Percentiles rank a stretch among this genome's conserved stretches.
Evolutionary conservation across 495 filamentous ascomycete species (phyloP).

Genomic region (Daldinia grandis): DNA sequence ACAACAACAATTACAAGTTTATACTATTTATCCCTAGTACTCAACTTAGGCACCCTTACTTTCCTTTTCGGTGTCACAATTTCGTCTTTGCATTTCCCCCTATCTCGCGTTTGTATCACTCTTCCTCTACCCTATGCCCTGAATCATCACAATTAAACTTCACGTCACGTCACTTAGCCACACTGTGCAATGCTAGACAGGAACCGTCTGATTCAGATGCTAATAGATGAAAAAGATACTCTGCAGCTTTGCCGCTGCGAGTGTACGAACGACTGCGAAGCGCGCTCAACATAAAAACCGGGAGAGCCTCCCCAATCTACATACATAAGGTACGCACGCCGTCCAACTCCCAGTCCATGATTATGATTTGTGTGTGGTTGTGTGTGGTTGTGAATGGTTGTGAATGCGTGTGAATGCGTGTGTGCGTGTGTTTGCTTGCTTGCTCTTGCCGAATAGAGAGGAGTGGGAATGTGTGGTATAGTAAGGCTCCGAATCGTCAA

Average conservation of each 20-base stretch:
- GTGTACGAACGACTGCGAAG: slow-evolving; percentile 2
- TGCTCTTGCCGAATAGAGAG: slow-evolving; percentile 10
- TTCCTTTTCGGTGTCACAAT: background rate
- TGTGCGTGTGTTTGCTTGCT: background rate
- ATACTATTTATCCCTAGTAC: background rate
- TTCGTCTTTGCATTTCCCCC: background rate
- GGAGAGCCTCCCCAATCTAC: slow-evolving; percentile 19
- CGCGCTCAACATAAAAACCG: slow-evolving; percentile 24
- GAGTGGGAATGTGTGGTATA: slow-evolving; percentile 23
- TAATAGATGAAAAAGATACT: slow-evolving; percentile 9
- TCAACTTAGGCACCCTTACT: background rate
- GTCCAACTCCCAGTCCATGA: slow-evolving; percentile 36
- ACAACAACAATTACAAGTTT: background rate
- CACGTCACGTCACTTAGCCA: background rate
- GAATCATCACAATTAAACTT: background rate
- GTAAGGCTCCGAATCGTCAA: slow-evolving; percentile 25
- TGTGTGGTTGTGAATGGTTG: too few species aligned
- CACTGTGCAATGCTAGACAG: background rate
- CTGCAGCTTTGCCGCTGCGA: background rate
- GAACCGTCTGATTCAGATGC: slow-evolving; percentile 2
- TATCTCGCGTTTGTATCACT: background rate
- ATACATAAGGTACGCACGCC: slow-evolving; percentile 30
- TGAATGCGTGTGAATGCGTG: too few species aligned
- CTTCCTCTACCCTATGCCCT: background rate
- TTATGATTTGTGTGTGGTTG: slow-evolving; percentile 27